These are phyloP conservation scores for Phytophthora niederhauseri DNA, from an alignment of 352 stramenopile species.

Conservation along the genomic window DNA sequence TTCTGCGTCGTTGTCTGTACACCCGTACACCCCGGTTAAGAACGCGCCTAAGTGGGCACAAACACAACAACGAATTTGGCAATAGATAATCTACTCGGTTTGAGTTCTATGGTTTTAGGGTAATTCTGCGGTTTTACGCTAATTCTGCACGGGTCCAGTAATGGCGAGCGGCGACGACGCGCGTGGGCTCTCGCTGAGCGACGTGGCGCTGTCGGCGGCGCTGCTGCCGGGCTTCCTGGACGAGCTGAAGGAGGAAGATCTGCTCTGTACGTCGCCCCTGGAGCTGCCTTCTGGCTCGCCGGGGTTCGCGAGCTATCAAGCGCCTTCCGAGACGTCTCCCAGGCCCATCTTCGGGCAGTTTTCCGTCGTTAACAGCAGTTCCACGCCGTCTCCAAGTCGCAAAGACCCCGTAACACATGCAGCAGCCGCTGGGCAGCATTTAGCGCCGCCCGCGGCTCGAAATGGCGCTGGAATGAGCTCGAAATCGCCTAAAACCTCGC, in stretches of 20 bases:
- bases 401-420: background rate
- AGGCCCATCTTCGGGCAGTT: slow-evolving; percentile 14
- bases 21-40: too few relatives aligned
- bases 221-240: slow-evolving; percentile 39
- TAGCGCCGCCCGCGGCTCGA: background rate
- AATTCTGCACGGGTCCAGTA: background rate
- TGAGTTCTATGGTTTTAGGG: background rate
- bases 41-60: too few relatives aligned
- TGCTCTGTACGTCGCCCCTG: slow-evolving; percentile 5
- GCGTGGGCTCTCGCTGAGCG: slow-evolving; percentile 15
- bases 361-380: background rate
- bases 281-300: background rate
- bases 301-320: slow-evolving; percentile 6
- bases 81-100: too few relatives aligned
- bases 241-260: slow-evolving; percentile 35
- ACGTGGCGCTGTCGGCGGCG: slow-evolving; percentile 9
- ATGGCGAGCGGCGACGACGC: slow-evolving; percentile 17
- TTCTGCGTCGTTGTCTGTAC: too few relatives aligned
- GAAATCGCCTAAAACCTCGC: background rate
- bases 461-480: slow-evolving; percentile 12
- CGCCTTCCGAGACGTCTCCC: background rate
- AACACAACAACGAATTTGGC: too few relatives aligned
- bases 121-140: slow-evolving; percentile 12
- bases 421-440: background rate
- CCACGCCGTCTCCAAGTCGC: background rate